phyloP scores from a whole-genome alignment of 257 asterid species.

The Solanum piurae region DNA sequence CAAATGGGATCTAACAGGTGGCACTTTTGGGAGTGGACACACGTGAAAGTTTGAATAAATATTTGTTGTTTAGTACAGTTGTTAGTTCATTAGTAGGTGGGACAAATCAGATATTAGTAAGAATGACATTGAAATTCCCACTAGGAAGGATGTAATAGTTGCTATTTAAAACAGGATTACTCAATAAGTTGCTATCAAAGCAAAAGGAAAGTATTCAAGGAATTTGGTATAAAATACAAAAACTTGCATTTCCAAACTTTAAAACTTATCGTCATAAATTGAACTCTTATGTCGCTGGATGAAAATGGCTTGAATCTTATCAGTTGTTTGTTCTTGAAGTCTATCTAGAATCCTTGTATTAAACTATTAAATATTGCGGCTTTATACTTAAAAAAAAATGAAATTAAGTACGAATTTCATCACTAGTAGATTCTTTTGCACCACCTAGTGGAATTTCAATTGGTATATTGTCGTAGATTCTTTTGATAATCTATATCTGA shows the following conservation, averaged over 20 bases:
- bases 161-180: conserved; percentile 14
- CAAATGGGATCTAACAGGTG: background rate
- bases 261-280: conserved; percentile 14
- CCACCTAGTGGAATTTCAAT: too few relatives aligned
- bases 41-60: background rate
- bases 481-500: background rate
- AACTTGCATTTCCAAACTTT: background rate
- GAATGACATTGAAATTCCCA: background rate
- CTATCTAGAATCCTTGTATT: background rate
- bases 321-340: background rate
- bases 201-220: conserved; percentile 31
- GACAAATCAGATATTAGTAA: background rate
- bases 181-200: conserved; percentile 24
- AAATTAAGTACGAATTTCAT: background rate
- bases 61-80: background rate
- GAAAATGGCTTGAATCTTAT: conserved; percentile 13
- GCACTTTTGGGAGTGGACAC: background rate
- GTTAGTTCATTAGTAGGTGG: background rate
- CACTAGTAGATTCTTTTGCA: background rate
- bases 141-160: background rate
- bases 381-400: background rate
- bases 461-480: too few relatives aligned
- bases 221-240: conserved; percentile 22
- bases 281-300: conserved; percentile 1
- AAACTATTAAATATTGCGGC: background rate